Evolutionary conservation across 805 yeast genomes (phyloP), one percentile per base, ranked within the genome.

Genomic region (Candida loeiensis): DNA sequence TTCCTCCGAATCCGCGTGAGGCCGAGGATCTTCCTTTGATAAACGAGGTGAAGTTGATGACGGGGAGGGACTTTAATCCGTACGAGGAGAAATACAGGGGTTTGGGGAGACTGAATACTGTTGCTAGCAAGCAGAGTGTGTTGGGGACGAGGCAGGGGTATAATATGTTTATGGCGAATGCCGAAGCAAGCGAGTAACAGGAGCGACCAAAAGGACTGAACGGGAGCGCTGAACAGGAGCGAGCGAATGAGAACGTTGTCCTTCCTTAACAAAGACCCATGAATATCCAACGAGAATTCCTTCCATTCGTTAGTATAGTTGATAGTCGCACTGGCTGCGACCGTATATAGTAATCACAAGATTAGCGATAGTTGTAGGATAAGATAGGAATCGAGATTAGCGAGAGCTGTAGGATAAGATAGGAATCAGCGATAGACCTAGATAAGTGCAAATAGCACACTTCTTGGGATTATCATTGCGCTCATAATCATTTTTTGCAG

Each of bases 101-200:
- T 16, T 20, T 27, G 28, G 45, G 35, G 13, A 51, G 73, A 34
- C 59, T 50, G 53, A 52, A 52, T 34, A 65, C 65, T 11, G 49
- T 54, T 9, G 45, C 46, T 46, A 64, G 69, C 39, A 62, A 63
- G 42, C 52, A 56, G 38, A 58, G 66, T 2, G 64, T 69, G 12
- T 53, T 69, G 36, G 69, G 71, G 3, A 69, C 74, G 2, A 50
- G 69, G 17, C 62, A 59, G 15, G 64, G 64, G 43, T 68, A 69
- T 51, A 50, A 57, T 35, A 60, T 54, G 45, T 68, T 69, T 40
- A 37, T 68, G 40, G 68, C 66, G 28, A 62, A 60, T 41, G 68
- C 40, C 26, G 6, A 25, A 11, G 42, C 43, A 8, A 32, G 34
- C 16, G 50, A 41, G 13, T 33, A 29, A 26, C 13, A 13, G 13